phyloP scores from a whole-genome alignment of 2,329 filamentous ascomycete species.

The Acrocalymma vagum region DNA sequence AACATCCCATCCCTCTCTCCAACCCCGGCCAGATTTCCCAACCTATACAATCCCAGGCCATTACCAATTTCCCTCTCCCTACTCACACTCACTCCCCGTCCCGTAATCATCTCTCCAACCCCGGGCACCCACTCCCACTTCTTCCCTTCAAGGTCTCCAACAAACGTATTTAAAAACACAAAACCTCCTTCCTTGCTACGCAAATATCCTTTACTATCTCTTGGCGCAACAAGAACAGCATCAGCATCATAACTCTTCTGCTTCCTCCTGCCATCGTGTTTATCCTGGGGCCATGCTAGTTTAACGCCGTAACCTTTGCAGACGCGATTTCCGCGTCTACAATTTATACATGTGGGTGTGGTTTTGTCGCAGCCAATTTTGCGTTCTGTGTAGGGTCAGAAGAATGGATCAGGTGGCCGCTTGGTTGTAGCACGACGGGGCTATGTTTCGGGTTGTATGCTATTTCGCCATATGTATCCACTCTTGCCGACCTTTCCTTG shows the following conservation, averaged over 20 bases:
- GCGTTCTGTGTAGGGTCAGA: conserved; percentile 47
- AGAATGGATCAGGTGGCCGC: background rate
- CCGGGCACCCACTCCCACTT: conserved; percentile 14
- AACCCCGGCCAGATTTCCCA: conserved; percentile 2
- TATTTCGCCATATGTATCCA: too few relatives aligned
- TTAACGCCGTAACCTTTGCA: conserved; percentile 58
- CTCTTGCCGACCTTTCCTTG: too few relatives aligned
- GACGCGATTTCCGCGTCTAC: conserved; percentile 50
- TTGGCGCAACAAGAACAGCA: conserved; percentile 24
- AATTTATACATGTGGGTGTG: conserved; percentile 56
- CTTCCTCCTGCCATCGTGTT: conserved; percentile 55
- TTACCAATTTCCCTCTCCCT: conserved; percentile 1
- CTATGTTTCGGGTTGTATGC: background rate
- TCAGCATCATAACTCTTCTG: conserved; percentile 49
- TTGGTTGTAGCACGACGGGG: background rate
- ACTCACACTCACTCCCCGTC: conserved; percentile 1
- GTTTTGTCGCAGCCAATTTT: conserved; percentile 59
- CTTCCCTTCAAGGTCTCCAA: conserved; percentile 20
- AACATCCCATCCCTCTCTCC: conserved; percentile 28
- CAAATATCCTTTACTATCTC: too few relatives aligned
- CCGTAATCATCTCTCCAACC: conserved; percentile 1
- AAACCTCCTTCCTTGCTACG: conserved; percentile 17
- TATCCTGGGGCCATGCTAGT: conserved; percentile 59
- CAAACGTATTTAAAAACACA: conserved; percentile 25
- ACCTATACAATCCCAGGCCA: background rate